phyloP scores from a whole-genome alignment of 2,329 filamentous ascomycete genomes.

The Aspergillus melleus region DNA sequence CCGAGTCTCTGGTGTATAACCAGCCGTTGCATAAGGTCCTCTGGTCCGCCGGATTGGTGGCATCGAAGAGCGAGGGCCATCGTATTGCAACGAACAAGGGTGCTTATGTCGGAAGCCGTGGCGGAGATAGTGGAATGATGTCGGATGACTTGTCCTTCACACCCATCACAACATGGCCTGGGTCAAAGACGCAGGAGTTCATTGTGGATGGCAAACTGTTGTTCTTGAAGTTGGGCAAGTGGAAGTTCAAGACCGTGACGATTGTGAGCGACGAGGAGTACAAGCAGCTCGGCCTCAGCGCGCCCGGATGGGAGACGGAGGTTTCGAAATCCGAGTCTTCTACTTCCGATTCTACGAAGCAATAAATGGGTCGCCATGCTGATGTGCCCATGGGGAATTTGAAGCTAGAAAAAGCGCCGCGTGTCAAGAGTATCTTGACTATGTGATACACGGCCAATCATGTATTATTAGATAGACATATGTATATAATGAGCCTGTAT shows the following conservation, averaged over 20 bases:
- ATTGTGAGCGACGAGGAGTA: conserved; percentile 58
- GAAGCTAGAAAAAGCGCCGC: background rate
- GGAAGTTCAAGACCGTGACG: conserved; percentile 58
- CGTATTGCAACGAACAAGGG: conserved; percentile 52
- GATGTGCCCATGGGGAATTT: conserved; percentile 7
- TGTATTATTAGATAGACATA: conserved; percentile 13
- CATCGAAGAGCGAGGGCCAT: conserved; percentile 53
- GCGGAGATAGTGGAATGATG: conserved; percentile 44
- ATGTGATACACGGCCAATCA: conserved; percentile 1
- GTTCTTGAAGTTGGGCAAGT: conserved; percentile 60
- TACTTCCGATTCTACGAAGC: conserved; percentile 5
- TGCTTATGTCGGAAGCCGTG: conserved; percentile 50
- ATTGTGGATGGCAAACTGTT: conserved; percentile 53
- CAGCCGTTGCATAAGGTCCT: conserved; percentile 52
- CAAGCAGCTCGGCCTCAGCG: conserved; percentile 45
- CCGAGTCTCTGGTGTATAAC: conserved; percentile 49
- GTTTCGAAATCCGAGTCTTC: background rate
- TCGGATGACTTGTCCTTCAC: conserved; percentile 50
- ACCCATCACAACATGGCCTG: conserved; percentile 46
- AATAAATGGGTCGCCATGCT: conserved; percentile 42
- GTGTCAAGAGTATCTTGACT: background rate
- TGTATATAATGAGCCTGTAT: conserved; percentile 8
- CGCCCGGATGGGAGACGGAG: conserved; percentile 52
- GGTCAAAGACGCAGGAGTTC: conserved; percentile 48
- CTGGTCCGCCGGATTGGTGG: conserved; percentile 52